Evolutionary conservation across 306 rosid species (phyloP).

Genomic region (Cucurbita pepo): DNA sequence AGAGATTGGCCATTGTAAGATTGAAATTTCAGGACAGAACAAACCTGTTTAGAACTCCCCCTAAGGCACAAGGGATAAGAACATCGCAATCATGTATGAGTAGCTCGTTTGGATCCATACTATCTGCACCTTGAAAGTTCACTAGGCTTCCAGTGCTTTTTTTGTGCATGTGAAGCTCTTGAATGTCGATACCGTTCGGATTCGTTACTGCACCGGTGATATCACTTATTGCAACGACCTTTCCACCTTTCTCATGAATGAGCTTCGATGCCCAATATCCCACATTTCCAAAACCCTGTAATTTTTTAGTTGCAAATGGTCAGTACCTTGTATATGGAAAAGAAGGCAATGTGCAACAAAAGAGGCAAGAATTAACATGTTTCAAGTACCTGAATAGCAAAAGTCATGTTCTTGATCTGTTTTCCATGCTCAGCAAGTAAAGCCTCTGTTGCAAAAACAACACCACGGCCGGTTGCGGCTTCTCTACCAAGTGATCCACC

Average conservation of each 20-base stretch:
- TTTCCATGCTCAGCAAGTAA: slow-evolving; percentile 48
- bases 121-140: slow-evolving; percentile 28
- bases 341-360: neutral
- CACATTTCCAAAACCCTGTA: slow-evolving; percentile 88
- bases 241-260: slow-evolving; percentile 40
- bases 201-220: slow-evolving; percentile 39
- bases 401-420: slow-evolving; percentile 28
- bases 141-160: slow-evolving; percentile 26
- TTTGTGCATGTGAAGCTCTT: slow-evolving; percentile 26
- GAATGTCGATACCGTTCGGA: slow-evolving; percentile 31
- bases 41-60: slow-evolving; percentile 55
- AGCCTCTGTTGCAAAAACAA: slow-evolving; percentile 43
- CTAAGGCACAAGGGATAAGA: slow-evolving; percentile 46
- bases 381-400: slow-evolving; percentile 36
- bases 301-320: neutral
- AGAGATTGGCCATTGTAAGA: neutral
- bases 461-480: slow-evolving; percentile 59
- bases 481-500: slow-evolving; percentile 58
- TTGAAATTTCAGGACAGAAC: neutral
- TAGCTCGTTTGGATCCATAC: slow-evolving; percentile 26
- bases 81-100: slow-evolving; percentile 43
- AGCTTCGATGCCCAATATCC: slow-evolving; percentile 49
- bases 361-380: neutral
- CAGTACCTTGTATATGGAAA: neutral
- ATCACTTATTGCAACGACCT: slow-evolving; percentile 41